A percentile compares a stretch with the other conserved stretches of the same genome.
These are phyloP conservation scores for Cladophialophora yegresii DNA, from an alignment of 2,329 filamentous ascomycete genomes.

Conservation along the genomic window DNA sequence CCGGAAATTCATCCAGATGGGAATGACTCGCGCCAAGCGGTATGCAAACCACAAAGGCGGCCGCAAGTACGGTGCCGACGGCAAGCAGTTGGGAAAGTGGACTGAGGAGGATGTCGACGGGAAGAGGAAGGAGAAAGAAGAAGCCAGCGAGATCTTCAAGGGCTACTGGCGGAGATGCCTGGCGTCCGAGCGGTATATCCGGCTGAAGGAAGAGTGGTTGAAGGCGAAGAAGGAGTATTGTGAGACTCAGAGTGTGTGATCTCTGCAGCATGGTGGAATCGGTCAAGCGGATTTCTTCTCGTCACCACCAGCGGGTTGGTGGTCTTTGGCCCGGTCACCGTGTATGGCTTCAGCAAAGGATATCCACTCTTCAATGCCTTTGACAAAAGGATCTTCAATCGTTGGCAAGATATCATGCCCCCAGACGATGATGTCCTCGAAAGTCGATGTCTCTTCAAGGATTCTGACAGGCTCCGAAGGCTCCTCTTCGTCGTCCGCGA, in stretches of 20 bases:
- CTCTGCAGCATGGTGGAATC: neutral
- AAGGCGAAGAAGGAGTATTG: constrained; percentile 30
- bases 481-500: constrained; percentile 49
- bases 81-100: constrained; percentile 33
- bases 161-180: constrained; percentile 37
- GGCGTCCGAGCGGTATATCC: constrained; percentile 51
- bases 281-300: constrained; percentile 1
- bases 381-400: constrained; percentile 68
- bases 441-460: constrained; percentile 66
- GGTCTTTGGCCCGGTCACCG: constrained; percentile 19
- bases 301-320: neutral
- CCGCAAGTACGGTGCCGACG: constrained; percentile 55
- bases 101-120: constrained; percentile 47
- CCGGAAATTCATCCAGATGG: constrained; percentile 67
- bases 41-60: constrained; percentile 61
- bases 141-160: constrained; percentile 38
- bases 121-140: constrained; percentile 38
- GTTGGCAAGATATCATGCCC: constrained; percentile 70
- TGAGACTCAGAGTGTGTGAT: constrained; percentile 9
- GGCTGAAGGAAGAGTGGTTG: constrained; percentile 50
- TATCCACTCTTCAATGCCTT: constrained; percentile 79
- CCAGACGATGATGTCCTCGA: constrained; percentile 81
- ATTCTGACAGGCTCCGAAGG: constrained; percentile 54
- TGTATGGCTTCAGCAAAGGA: constrained; percentile 68
- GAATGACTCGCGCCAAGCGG: constrained; percentile 62